Conservation (phyloP, 768 basidiomycete genomes). For the Suillus decipiens region DNA sequence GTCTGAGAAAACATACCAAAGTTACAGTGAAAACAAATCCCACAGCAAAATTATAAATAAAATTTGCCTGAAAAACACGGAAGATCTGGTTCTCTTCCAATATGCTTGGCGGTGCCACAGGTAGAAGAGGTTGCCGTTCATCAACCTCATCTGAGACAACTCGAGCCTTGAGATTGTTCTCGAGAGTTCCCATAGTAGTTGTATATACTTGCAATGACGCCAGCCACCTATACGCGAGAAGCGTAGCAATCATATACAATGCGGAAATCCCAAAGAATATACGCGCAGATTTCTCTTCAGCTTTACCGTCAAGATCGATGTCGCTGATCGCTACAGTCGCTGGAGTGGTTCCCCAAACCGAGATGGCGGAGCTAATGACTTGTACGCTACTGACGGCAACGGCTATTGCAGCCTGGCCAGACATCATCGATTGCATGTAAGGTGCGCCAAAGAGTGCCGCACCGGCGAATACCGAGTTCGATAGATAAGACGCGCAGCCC, state of each 20-base stretch:
- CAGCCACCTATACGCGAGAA: constrained; percentile 59
- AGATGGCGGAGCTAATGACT: constrained; percentile 61
- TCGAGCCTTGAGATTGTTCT: constrained; percentile 34
- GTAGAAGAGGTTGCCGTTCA: constrained; percentile 38
- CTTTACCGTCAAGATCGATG: constrained; percentile 36
- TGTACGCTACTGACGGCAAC: constrained; percentile 81
- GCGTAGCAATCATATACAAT: constrained; percentile 57
- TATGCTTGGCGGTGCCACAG: constrained; percentile 32
- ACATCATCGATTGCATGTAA: constrained; percentile 74
- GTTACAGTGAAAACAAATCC: constrained; percentile 80
- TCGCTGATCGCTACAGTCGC: constrained; percentile 22
- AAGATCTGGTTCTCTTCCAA: constrained; percentile 42
- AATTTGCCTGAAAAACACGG: constrained; percentile 63
- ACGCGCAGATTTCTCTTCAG: constrained; percentile 70
- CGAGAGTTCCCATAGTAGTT: constrained; percentile 48
- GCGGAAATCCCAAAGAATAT: constrained; percentile 75
- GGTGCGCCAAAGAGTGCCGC: constrained; percentile 77
- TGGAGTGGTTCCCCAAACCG: constrained; percentile 49
- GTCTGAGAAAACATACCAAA: constrained; percentile 51
- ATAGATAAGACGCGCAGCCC: constrained; percentile 69
- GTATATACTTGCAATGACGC: constrained; percentile 61
- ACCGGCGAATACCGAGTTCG: constrained; percentile 76
- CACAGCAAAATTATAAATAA: constrained; percentile 68
- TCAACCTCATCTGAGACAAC: constrained; percentile 24
- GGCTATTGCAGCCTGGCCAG: constrained; percentile 84